Percentiles rank a stretch among this genome's conserved stretches.
These are phyloP conservation scores for Omphalea diandra DNA, from an alignment of 441 rosid genomes.

Conservation along the genomic window DNA sequence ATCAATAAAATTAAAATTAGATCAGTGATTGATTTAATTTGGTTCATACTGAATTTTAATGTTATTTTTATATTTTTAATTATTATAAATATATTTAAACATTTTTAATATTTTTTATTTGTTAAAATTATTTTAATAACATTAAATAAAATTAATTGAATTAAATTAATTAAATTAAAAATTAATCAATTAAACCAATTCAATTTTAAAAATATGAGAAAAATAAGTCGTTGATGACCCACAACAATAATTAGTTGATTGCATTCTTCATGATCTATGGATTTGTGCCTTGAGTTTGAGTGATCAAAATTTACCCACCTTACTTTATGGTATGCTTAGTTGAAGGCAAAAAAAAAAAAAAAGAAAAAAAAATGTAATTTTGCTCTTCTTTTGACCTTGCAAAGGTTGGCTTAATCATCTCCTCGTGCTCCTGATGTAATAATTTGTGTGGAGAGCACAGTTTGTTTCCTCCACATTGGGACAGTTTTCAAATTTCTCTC, in stretches of 20 bases:
- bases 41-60: no score
- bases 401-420: constrained; percentile 13
- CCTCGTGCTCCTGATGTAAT: constrained; percentile 14
- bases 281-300: background rate
- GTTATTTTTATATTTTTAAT: no score
- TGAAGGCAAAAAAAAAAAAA: background rate
- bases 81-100: no score
- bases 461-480: background rate
- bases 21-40: no score
- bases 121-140: no score
- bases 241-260: background rate
- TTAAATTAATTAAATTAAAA: no score
- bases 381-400: background rate
- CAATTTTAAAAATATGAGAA: no score
- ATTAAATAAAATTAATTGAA: no score
- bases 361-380: background rate
- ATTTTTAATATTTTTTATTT: no score
- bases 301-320: background rate
- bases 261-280: background rate
- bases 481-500: background rate
- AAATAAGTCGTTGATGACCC: no score
- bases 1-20: no score
- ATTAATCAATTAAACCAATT: no score
- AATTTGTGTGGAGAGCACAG: background rate
- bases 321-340: background rate